Evolutionary conservation across 352 stramenopile species (phyloP), one percentile per base, ranked within the genome.

Genomic region (Phytopythium kandeliae): DNA sequence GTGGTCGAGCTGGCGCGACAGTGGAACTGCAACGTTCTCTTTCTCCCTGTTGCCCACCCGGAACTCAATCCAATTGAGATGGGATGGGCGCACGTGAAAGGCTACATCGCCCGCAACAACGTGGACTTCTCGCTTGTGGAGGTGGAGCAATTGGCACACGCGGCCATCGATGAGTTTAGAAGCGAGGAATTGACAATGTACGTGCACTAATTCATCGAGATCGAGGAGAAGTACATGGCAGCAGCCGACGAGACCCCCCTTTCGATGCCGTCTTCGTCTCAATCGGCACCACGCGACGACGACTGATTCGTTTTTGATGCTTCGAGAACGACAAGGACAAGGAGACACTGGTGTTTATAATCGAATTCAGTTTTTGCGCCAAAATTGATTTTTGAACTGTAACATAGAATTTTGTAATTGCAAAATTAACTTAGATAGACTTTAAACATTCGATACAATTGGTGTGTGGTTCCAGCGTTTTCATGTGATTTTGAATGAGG

Each of bases 11-110:
- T 52, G 2, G 59, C 59, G 0, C 0, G 42, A 26, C 1, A 30
- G 17, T 66, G 42, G 7, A 38, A 45, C 1, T 59, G 59, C 38
- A 34, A 58, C 4, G 25, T 62, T 6, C 46, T 58, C 12, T 22
- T 55, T 6, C 38, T 59, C 1, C 54, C 54, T 4, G 59, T 62
- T 15, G 53, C 24, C 7, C 54, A 66, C 16, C 55, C 54, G 1
- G 54, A 65, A 19, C 34, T 62, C 21, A 66, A 66, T 25, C 59
- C 59, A 1, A 66, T 65, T 21, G 59, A 66, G 36, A 41, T 41
- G 40, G 54, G 62, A 0, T 61, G 53, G 47, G 26, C 21, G 2
- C n/a, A 48, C 25, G 25, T 66, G 16, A 66, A 66, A 17, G 12
- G 2, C 10, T 66, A 58, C 40, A 35, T 58, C 17, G 53, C 53